These are phyloP conservation scores for Henckelia pumila DNA, from an alignment of 257 asterid genomes.

Conservation along the genomic window DNA sequence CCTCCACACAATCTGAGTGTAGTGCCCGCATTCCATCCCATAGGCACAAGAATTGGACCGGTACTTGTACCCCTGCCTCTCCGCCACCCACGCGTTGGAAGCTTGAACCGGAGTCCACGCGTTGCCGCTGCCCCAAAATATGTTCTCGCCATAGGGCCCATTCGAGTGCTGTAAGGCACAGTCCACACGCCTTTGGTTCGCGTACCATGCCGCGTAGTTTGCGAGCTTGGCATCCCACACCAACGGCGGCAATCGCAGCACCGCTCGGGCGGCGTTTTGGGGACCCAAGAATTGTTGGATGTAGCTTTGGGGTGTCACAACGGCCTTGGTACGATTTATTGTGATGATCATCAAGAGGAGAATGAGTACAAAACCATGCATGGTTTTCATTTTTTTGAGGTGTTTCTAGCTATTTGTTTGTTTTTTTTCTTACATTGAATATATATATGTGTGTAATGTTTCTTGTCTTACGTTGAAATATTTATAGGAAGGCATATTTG, in stretches of 20 bases:
- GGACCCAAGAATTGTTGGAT: conserved; percentile 36
- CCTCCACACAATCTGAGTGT: conserved; percentile 53
- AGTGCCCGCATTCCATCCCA: no score
- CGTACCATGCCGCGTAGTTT: conserved; percentile 38
- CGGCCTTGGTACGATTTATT: not conserved
- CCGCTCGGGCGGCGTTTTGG: conserved; percentile 43
- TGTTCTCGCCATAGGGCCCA: conserved; percentile 52
- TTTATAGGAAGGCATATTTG: no score
- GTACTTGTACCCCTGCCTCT: conserved; percentile 35
- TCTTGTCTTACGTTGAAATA: no score
- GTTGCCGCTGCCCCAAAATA: conserved; percentile 48
- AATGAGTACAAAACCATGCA: conserved; percentile 18
- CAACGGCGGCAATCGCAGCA: conserved; percentile 29
- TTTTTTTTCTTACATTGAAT: no score
- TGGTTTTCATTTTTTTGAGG: conserved; percentile 21
- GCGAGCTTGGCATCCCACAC: conserved; percentile 40
- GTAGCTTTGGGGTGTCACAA: not conserved
- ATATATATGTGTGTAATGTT: no score
- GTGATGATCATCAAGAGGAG: conserved; percentile 17
- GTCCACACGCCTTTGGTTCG: conserved; percentile 36
- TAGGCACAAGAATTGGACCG: no score
- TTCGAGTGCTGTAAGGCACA: conserved; percentile 42
- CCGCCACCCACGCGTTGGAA: conserved; percentile 43
- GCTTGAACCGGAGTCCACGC: conserved; percentile 50
- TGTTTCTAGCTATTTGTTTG: no score